Conservation (phyloP, 441 rosid genomes). For the Pelargonium myrrhifolium region DNA sequence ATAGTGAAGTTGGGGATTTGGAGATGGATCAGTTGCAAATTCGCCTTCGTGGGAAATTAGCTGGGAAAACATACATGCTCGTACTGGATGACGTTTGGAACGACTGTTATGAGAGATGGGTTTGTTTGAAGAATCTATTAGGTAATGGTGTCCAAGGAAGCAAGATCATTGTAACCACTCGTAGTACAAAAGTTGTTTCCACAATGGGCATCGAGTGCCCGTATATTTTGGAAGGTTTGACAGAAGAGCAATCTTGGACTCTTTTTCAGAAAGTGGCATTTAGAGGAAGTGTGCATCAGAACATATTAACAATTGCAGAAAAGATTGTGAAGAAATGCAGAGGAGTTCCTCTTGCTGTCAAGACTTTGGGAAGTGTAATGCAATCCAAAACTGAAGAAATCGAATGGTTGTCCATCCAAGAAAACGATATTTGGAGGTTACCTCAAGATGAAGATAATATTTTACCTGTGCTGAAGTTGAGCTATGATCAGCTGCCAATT, state of each 20-base stretch:
- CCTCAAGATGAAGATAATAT: conserved; percentile 1
- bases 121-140: conserved; percentile 13
- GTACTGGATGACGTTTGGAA: conserved; percentile 38
- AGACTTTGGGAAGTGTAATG: conserved; percentile 22
- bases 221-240: conserved; percentile 12
- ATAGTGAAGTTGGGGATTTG: neutral
- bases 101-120: conserved; percentile 25
- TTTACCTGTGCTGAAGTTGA: conserved; percentile 12
- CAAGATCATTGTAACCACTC: conserved; percentile 28
- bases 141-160: conserved; percentile 23
- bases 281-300: neutral
- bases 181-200: conserved; percentile 20
- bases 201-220: conserved; percentile 9
- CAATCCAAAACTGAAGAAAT: neutral
- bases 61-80: conserved; percentile 22
- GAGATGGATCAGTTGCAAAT: conserved; percentile 21
- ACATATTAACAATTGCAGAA: conserved; percentile 20
- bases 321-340: conserved; percentile 22
- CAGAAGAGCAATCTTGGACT: conserved; percentile 17
- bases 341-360: conserved; percentile 32
- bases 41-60: conserved; percentile 13
- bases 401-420: conserved; percentile 18
- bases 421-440: conserved; percentile 1
- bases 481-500: conserved; percentile 22
- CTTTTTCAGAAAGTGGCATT: conserved; percentile 23